Percentiles rank a stretch among this genome's conserved stretches.
These are phyloP conservation scores for Suillus placidus DNA, from an alignment of 768 basidiomycete genomes.

Conservation along the genomic window DNA sequence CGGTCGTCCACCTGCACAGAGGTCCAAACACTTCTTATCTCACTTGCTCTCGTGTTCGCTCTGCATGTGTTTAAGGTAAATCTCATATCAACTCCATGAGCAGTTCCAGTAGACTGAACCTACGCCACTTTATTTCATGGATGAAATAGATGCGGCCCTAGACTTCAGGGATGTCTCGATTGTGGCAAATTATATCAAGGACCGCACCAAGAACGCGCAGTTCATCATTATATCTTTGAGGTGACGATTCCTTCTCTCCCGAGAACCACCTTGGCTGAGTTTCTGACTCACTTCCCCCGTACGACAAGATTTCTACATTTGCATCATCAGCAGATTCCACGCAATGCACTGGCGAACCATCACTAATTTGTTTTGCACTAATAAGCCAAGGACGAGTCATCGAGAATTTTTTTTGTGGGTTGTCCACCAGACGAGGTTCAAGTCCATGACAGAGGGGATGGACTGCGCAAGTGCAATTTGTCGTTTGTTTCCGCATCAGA, in stretches of 20 bases:
- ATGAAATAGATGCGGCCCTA: conserved; percentile 93
- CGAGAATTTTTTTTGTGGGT: not conserved
- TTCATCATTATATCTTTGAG: conserved; percentile 98
- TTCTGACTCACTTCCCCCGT: too few species aligned
- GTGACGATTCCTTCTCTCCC: conserved; percentile 40
- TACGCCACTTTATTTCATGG: conserved; percentile 98
- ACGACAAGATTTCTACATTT: too few species aligned
- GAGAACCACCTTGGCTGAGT: not conserved
- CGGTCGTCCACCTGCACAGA: conserved; percentile 78
- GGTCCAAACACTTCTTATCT: conserved; percentile 87
- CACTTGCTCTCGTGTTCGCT: conserved; percentile 94
- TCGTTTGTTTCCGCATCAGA: not conserved
- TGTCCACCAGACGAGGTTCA: not conserved
- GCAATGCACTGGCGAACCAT: too few species aligned
- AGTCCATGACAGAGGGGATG: not conserved
- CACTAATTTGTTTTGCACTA: not conserved
- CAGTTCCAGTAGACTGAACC: conserved; percentile 40
- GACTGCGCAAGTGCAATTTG: not conserved
- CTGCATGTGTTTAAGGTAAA: conserved; percentile 94
- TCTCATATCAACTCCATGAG: not conserved
- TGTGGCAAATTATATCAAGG: conserved; percentile 98
- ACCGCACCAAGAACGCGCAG: conserved; percentile 94
- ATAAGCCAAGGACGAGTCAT: not conserved
- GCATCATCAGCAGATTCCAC: too few species aligned
- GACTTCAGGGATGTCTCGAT: conserved; percentile 99